phyloP scores from a whole-genome alignment of 768 basidiomycete genomes.

The Lentinula sp. region DNA sequence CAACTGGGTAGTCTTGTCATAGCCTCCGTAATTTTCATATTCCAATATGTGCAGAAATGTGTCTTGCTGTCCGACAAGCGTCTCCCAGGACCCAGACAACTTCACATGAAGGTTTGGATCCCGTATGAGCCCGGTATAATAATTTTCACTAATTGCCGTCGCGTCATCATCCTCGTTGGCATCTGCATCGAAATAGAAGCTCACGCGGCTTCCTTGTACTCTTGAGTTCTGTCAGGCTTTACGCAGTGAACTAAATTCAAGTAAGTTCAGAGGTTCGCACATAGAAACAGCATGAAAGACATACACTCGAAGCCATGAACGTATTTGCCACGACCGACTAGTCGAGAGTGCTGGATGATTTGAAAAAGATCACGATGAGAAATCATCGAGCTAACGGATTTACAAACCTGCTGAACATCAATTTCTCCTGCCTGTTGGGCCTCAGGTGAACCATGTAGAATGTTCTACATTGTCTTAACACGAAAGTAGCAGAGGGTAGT shows the following conservation, averaged over 20 bases:
- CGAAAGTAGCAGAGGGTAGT: not conserved
- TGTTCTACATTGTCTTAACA: conserved; percentile 42
- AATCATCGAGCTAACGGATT: not conserved
- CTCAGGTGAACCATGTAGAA: conserved; percentile 91
- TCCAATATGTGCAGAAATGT: conserved; percentile 79
- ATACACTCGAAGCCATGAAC: conserved; percentile 85
- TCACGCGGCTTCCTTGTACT: conserved; percentile 88
- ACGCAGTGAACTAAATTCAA: conserved; percentile 69
- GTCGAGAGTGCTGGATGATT: conserved; percentile 70
- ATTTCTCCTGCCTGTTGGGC: conserved; percentile 80
- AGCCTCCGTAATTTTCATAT: conserved; percentile 90
- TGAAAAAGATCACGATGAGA: not conserved
- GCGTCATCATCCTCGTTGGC: not conserved
- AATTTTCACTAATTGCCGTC: conserved; percentile 54
- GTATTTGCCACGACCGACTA: conserved; percentile 92
- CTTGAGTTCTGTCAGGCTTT: conserved; percentile 70
- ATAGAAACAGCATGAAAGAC: conserved; percentile 17
- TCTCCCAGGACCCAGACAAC: conserved; percentile 92
- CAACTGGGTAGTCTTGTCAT: conserved; percentile 67
- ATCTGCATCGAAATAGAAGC: conserved; percentile 18
- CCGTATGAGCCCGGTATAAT: conserved; percentile 76
- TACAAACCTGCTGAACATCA: conserved; percentile 32
- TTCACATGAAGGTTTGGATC: conserved; percentile 75
- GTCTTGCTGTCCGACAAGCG: conserved; percentile 84
- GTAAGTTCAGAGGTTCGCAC: not conserved